These are phyloP conservation scores for Ceratobasidium sp. DNA, from an alignment of 1,284 basidiomycete species.

Conservation along the genomic window DNA sequence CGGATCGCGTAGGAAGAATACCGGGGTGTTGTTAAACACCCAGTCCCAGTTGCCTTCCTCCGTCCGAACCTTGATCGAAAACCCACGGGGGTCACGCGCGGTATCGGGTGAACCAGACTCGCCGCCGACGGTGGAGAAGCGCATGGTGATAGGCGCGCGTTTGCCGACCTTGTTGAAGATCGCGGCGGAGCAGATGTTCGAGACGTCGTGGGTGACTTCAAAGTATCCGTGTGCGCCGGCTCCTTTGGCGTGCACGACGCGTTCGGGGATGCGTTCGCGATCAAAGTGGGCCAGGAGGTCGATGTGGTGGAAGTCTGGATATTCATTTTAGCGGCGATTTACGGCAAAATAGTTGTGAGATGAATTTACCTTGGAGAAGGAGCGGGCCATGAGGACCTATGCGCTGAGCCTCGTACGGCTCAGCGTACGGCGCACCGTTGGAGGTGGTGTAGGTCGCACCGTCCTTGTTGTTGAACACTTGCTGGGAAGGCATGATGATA, in stretches of 20 bases:
- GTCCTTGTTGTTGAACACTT: conserved; percentile 70
- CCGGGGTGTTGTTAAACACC: conserved; percentile 86
- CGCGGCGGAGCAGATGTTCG: conserved; percentile 80
- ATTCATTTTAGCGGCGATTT: background rate
- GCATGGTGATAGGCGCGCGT: conserved; percentile 77
- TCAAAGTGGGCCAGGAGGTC: conserved; percentile 92
- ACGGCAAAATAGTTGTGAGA: conserved; percentile 41
- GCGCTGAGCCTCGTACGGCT: conserved; percentile 84
- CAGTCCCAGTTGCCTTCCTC: conserved; percentile 87
- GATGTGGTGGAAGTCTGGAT: conserved; percentile 85
- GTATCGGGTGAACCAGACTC: conserved; percentile 91
- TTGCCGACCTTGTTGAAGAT: conserved; percentile 80
- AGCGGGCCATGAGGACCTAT: conserved; percentile 83
- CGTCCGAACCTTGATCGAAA: conserved; percentile 90
- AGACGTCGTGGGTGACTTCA: conserved; percentile 85
- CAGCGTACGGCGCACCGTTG: conserved; percentile 77
- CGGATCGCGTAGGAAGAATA: conserved; percentile 89
- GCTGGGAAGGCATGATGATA: conserved; percentile 71
- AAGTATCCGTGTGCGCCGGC: conserved; percentile 94
- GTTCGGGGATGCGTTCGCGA: conserved; percentile 95
- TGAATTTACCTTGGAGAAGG: conserved; percentile 79
- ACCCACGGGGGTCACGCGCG: conserved; percentile 92
- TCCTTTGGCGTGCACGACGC: conserved; percentile 89
- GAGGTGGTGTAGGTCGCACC: conserved; percentile 83
- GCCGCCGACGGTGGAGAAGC: conserved; percentile 91